phyloP scores from a whole-genome alignment of 1,284 basidiomycete genomes.

The Fomitopsis palustris region DNA sequence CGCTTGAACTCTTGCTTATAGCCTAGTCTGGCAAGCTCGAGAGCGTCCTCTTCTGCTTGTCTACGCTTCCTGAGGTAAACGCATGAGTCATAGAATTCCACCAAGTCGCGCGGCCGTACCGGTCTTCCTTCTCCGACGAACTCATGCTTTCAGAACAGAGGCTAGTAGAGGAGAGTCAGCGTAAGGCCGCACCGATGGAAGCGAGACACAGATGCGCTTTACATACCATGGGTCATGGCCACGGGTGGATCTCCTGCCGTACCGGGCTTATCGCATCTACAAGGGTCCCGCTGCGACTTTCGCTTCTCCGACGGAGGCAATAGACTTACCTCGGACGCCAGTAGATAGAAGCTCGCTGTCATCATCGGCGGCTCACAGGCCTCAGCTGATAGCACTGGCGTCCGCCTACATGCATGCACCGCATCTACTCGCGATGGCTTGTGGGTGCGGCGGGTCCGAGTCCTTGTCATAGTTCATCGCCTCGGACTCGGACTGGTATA shows the following conservation, averaged over 20 bases:
- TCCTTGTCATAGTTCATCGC: no score
- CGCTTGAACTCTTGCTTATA: conserved; percentile 74
- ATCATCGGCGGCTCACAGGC: no score
- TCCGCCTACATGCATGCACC: no score
- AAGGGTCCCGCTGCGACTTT: background rate
- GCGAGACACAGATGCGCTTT: background rate
- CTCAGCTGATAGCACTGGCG: no score
- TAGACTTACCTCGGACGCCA: background rate
- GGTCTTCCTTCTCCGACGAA: background rate
- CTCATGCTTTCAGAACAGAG: background rate
- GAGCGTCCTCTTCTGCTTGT: conserved; percentile 4
- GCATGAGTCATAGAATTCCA: background rate
- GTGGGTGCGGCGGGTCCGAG: no score
- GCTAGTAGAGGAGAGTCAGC: background rate
- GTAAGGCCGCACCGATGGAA: background rate
- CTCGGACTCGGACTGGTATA: no score
- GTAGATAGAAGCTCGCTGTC: background rate
- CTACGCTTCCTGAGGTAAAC: background rate
- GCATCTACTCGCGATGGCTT: no score
- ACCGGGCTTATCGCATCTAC: background rate
- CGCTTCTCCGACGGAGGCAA: background rate
- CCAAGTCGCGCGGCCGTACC: background rate
- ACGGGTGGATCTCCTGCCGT: background rate
- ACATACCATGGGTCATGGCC: background rate
- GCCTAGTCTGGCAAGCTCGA: conserved; percentile 43